phyloP scores from a whole-genome alignment of 768 basidiomycete genomes.

The Trametes meyenii region DNA sequence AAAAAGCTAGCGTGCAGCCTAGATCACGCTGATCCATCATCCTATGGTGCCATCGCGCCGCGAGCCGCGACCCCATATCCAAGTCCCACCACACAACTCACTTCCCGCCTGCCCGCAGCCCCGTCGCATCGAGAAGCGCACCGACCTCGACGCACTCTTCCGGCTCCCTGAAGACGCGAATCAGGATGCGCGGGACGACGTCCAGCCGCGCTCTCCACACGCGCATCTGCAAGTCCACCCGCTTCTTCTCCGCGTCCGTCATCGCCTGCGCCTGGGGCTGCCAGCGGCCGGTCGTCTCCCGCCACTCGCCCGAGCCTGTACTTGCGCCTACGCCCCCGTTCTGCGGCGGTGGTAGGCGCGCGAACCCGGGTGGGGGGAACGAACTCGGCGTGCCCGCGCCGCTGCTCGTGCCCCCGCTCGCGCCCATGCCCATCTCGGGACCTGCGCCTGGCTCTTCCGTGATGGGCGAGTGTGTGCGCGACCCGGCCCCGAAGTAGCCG shows the following conservation, averaged over 20 bases:
- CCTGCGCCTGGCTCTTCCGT: conserved; percentile 28
- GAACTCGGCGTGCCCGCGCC: background rate
- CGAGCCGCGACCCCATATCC: no score
- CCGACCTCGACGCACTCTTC: conserved; percentile 68
- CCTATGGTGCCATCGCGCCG: no score
- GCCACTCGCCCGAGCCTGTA: conserved; percentile 1
- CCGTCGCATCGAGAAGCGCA: conserved; percentile 25
- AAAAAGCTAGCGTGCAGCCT: no score
- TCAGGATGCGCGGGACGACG: conserved; percentile 56
- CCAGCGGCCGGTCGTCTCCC: conserved; percentile 13
- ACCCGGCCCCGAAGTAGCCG: conserved; percentile 24
- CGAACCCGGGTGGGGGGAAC: conserved; percentile 7
- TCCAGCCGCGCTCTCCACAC: conserved; percentile 62
- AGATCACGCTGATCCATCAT: no score
- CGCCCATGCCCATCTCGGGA: conserved; percentile 10
- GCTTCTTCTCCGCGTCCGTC: conserved; percentile 58
- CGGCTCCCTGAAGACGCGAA: conserved; percentile 72
- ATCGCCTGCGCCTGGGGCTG: conserved; percentile 26
- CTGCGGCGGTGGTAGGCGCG: background rate
- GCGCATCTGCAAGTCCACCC: conserved; percentile 61
- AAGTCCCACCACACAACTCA: background rate
- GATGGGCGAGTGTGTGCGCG: conserved; percentile 22
- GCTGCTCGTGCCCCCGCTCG: background rate
- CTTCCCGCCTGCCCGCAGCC: conserved; percentile 9
- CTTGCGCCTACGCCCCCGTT: background rate